phyloP scores from a whole-genome alignment of 148 eudicot genomes.

The Heliamphora exappendiculata region DNA sequence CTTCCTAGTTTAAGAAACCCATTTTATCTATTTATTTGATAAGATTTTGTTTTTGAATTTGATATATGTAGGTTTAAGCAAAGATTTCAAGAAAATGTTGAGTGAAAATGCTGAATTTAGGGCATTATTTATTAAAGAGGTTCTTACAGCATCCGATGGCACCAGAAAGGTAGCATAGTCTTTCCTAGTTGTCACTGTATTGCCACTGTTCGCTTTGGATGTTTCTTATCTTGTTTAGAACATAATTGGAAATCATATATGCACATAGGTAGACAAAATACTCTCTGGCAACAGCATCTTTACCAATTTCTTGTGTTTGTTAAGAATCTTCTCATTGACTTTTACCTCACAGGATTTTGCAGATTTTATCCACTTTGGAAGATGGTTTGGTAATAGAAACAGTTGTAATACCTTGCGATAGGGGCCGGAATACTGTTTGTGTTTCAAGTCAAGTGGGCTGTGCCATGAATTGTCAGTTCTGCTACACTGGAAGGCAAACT shows the following conservation, averaged over 20 bases:
- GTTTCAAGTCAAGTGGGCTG: constrained; percentile 99
- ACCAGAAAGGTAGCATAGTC: constrained; percentile 68
- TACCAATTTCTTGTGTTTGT: constrained; percentile 3
- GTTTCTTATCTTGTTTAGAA: neutral
- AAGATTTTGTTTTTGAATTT: neutral
- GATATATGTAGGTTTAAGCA: constrained; percentile 56
- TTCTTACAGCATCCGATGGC: constrained; percentile 78
- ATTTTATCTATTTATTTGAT: neutral
- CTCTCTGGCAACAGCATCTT: neutral
- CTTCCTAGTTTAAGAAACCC: neutral
- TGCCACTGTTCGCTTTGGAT: neutral
- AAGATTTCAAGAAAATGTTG: constrained; percentile 67
- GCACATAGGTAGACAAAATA: neutral
- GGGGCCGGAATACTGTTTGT: constrained; percentile 85
- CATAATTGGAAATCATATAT: neutral
- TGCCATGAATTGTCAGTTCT: constrained; percentile 98
- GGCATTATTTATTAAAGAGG: constrained; percentile 63
- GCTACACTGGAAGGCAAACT: constrained; percentile 93
- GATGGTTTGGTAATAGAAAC: constrained; percentile 93
- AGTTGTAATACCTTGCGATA: constrained; percentile 68
- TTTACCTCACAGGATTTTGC: constrained; percentile 80
- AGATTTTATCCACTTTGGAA: constrained; percentile 85
- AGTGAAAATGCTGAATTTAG: constrained; percentile 59
- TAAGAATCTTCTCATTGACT: constrained; percentile 53
- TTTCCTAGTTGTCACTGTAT: constrained; percentile 8